phyloP scores from a whole-genome alignment of 108 stramenopile species.

The Nitzschia sp. region DNA sequence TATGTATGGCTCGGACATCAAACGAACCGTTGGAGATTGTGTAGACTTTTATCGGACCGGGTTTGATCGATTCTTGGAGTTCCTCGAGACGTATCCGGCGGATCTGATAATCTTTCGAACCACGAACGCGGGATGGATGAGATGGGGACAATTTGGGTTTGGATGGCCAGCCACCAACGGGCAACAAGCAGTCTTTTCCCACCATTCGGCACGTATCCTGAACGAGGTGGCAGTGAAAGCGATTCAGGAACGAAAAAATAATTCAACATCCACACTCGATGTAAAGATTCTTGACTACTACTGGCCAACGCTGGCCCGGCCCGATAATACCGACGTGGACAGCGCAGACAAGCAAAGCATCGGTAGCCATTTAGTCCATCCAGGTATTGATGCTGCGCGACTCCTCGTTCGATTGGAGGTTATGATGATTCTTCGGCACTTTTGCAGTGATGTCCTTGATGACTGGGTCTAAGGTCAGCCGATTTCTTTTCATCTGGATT shows the following conservation, averaged over 20 bases:
- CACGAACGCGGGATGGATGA: background rate
- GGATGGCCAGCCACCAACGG: background rate
- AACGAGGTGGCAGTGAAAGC: background rate
- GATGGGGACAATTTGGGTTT: conserved; percentile 3
- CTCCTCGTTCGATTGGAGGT: conserved; percentile 4
- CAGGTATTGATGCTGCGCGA: background rate
- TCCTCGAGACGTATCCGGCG: background rate
- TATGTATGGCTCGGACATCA: background rate
- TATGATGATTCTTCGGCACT: conserved; percentile 4
- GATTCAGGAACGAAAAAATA: background rate
- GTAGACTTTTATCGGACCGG: background rate
- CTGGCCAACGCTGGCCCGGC: conserved; percentile 3
- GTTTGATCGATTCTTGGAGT: background rate
- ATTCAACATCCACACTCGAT: background rate
- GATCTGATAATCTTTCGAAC: conserved; percentile 2
- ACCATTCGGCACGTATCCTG: background rate
- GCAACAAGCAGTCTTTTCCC: background rate
- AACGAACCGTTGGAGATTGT: background rate
- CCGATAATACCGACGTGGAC: conserved; percentile 2
- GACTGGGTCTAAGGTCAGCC: no score
- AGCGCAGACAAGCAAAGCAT: background rate
- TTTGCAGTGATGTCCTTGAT: conserved; percentile 3
- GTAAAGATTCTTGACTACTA: background rate
- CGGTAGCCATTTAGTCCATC: background rate
- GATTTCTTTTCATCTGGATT: no score